These are phyloP conservation scores for Pseudogymnoascus sp. DNA, from an alignment of 2,329 filamentous ascomycete species.

Conservation along the genomic window DNA sequence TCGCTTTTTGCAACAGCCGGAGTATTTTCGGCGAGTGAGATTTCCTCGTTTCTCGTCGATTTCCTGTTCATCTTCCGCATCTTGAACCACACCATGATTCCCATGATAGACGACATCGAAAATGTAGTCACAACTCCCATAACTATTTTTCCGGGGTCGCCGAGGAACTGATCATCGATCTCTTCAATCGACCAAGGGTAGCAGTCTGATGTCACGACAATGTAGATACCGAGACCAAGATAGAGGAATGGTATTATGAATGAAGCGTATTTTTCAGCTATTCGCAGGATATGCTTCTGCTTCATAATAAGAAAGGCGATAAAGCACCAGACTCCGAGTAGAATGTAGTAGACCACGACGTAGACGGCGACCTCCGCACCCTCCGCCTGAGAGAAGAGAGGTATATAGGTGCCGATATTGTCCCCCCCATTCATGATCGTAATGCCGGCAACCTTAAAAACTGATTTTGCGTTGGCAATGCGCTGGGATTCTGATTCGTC, in stretches of 20 bases:
- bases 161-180: slow-evolving; percentile 24
- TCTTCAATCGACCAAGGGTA: slow-evolving; percentile 29
- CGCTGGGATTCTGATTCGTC: slow-evolving; percentile 4
- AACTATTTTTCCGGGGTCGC: neutral
- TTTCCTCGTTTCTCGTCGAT: neutral
- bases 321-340: slow-evolving; percentile 28
- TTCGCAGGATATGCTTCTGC: slow-evolving; percentile 25
- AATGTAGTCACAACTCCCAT: neutral
- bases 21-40: neutral
- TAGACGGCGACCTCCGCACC: slow-evolving; percentile 29
- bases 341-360: slow-evolving; percentile 27
- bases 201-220: slow-evolving; percentile 27
- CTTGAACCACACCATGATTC: neutral
- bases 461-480: slow-evolving; percentile 15
- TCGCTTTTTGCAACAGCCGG: neutral
- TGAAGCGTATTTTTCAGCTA: slow-evolving; percentile 16
- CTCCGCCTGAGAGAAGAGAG: slow-evolving; percentile 28
- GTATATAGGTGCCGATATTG: slow-evolving; percentile 31
- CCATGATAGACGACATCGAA: neutral
- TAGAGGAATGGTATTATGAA: slow-evolving; percentile 27
- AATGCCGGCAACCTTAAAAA: slow-evolving; percentile 26
- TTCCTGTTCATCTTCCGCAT: neutral
- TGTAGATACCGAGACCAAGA: slow-evolving; percentile 28
- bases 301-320: slow-evolving; percentile 26
- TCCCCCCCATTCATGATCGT: slow-evolving; percentile 31